A percentile compares a stretch with the other conserved stretches of the same genome.
These are phyloP conservation scores for Paramecium pentaurelia DNA, from an alignment of 73 alveolate genomes.

Conservation along the genomic window DNA sequence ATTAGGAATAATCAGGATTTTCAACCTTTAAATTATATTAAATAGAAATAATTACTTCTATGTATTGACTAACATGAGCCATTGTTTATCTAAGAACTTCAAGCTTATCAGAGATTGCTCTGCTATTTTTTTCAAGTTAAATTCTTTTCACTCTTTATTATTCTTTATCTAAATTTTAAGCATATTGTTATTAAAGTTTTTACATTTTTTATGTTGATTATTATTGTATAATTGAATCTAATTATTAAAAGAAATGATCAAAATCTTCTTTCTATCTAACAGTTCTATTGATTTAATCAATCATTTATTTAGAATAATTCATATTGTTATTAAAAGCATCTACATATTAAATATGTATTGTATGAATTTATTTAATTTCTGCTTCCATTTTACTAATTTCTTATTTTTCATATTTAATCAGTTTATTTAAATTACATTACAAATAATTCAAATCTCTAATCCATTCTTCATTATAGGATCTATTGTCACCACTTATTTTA, in stretches of 20 bases:
- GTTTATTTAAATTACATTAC: conserved; percentile 62
- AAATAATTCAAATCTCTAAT: conserved; percentile 64
- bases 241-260: conserved; percentile 38
- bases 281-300: conserved; percentile 50
- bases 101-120: not conserved
- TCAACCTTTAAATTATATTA: not conserved
- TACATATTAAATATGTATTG: conserved; percentile 29
- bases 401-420: conserved; percentile 62
- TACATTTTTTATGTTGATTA: not conserved
- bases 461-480: conserved; percentile 75
- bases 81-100: not conserved
- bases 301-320: conserved; percentile 60
- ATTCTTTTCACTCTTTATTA: not conserved
- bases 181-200: not conserved
- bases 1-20: not conserved
- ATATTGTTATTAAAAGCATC: conserved; percentile 63
- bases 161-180: not conserved
- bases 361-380: conserved; percentile 37
- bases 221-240: not conserved
- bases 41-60: not conserved
- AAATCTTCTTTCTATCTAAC: conserved; percentile 60
- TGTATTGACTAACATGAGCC: not conserved
- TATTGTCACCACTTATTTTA: conserved; percentile 67
- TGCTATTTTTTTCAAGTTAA: conserved; percentile 9
- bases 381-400: conserved; percentile 49